phyloP scores from a whole-genome alignment of 31 red algal species.

The Endocladia muricata region DNA sequence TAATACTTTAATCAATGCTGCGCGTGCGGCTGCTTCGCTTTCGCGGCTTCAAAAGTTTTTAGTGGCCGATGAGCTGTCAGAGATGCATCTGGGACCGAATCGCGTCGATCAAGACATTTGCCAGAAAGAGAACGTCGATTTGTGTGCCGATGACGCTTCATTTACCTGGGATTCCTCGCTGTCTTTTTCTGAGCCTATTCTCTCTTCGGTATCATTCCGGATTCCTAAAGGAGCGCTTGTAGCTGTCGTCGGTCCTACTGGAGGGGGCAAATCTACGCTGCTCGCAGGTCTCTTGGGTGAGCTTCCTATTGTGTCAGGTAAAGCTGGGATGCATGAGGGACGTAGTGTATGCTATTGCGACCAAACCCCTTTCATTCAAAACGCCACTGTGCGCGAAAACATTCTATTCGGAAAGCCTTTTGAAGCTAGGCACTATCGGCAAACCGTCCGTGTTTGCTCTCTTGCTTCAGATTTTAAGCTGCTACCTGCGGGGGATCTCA shows the following conservation, averaged over 20 bases:
- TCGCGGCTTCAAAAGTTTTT: constrained; percentile 55
- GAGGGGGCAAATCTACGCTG: constrained; percentile 77
- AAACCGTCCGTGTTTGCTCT: constrained; percentile 36
- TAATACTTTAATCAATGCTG: constrained; percentile 46
- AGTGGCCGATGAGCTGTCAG: constrained; percentile 48
- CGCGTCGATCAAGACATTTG: constrained; percentile 36
- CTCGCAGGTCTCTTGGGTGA: constrained; percentile 71
- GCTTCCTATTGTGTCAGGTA: constrained; percentile 50
- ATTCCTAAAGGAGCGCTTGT: constrained; percentile 63
- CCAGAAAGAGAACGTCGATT: constrained; percentile 29
- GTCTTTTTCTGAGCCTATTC: constrained; percentile 27
- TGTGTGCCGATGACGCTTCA: constrained; percentile 52
- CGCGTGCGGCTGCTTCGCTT: constrained; percentile 56
- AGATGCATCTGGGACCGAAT: constrained; percentile 26
- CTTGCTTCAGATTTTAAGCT: constrained; percentile 59
- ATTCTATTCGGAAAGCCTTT: constrained; percentile 80
- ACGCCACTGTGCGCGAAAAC: constrained; percentile 84
- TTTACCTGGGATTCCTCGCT: constrained; percentile 76
- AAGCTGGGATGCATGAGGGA: constrained; percentile 33
- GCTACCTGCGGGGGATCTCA: constrained; percentile 71
- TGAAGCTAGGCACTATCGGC: constrained; percentile 42
- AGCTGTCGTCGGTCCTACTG: constrained; percentile 79
- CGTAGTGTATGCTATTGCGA: constrained; percentile 68
- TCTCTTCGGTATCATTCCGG: constrained; percentile 61
- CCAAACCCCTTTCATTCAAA: constrained; percentile 87